Evolutionary conservation across 768 basidiomycete genomes (phyloP).

Genomic region (Xerocomellus intermedius): DNA sequence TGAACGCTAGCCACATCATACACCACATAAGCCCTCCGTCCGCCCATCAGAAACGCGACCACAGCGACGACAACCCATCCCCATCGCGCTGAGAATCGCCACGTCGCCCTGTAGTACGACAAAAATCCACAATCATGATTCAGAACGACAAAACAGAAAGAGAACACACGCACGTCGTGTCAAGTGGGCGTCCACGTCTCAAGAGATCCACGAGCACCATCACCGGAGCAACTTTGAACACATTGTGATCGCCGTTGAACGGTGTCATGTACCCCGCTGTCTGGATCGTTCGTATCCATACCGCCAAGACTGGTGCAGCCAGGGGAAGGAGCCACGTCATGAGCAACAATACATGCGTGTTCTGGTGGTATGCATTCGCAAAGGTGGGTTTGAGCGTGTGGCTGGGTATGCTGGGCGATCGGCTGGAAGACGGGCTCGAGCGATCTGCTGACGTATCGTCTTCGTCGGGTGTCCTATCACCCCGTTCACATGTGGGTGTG

Average conservation of each 20-base stretch:
- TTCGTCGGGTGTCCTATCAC: constrained; percentile 3
- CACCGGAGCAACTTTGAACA: constrained; percentile 62
- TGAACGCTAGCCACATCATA: constrained; percentile 57
- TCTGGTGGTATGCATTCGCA: constrained; percentile 44
- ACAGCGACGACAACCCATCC: constrained; percentile 47
- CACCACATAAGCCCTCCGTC: constrained; percentile 62
- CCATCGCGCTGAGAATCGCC: constrained; percentile 44
- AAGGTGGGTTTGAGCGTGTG: constrained; percentile 4
- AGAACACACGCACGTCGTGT: constrained; percentile 36
- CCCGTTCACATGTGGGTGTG: constrained; percentile 20
- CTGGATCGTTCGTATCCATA: constrained; percentile 86
- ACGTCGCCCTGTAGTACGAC: constrained; percentile 4
- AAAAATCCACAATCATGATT: not conserved
- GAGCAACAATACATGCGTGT: constrained; percentile 63
- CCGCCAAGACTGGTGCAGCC: constrained; percentile 71
- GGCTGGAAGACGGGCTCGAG: not conserved
- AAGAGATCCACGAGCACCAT: constrained; percentile 62
- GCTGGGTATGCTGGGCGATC: not conserved
- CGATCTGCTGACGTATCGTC: constrained; percentile 8
- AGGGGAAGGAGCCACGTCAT: constrained; percentile 83
- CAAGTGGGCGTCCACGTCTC: constrained; percentile 48
- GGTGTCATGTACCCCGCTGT: constrained; percentile 78
- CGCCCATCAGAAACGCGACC: constrained; percentile 63
- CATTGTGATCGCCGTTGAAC: constrained; percentile 79
- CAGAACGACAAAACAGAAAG: not conserved